A percentile compares a stretch with the other conserved stretches of the same genome.
phyloP scores from a whole-genome alignment of 2,329 filamentous ascomycete genomes.

The Fusarium marasasianum region DNA sequence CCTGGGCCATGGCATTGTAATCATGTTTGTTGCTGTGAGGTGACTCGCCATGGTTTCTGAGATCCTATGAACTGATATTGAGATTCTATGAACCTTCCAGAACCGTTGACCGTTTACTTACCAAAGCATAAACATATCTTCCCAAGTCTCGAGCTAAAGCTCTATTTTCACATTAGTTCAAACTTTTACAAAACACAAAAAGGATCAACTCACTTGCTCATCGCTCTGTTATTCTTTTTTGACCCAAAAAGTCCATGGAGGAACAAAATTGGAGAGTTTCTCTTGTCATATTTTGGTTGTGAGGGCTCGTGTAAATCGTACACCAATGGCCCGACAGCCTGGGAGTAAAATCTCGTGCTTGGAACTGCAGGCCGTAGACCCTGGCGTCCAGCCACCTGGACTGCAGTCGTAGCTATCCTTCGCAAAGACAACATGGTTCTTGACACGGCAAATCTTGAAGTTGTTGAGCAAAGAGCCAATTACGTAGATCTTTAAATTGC shows the following conservation, averaged over 20 bases:
- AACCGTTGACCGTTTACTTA: constrained; percentile 51
- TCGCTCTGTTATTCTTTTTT: constrained; percentile 92
- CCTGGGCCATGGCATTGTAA: constrained; percentile 83
- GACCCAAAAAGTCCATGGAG: constrained; percentile 95
- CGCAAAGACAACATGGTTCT: constrained; percentile 31
- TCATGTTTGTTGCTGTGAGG: constrained; percentile 80
- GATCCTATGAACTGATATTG: constrained; percentile 65
- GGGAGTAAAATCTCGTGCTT: constrained; percentile 33
- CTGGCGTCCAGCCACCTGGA: constrained; percentile 1
- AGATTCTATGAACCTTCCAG: constrained; percentile 13
- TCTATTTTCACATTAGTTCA: constrained; percentile 55
- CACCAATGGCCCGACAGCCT: constrained; percentile 55
- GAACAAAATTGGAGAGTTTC: constrained; percentile 77
- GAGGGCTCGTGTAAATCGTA: constrained; percentile 74
- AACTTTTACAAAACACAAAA: not conserved
- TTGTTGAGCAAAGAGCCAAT: constrained; percentile 25
- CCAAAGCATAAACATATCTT: constrained; percentile 82
- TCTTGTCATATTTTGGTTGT: constrained; percentile 49
- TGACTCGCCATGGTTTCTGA: constrained; percentile 93
- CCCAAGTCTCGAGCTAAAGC: constrained; percentile 82
- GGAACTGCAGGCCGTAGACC: not conserved
- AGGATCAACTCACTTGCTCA: constrained; percentile 80
- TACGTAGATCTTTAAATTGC: constrained; percentile 34
- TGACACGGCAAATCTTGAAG: constrained; percentile 4
- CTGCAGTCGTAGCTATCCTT: constrained; percentile 10